Conservation (phyloP, 2,329 filamentous ascomycete species). For the Penicillium janthinellum region DNA sequence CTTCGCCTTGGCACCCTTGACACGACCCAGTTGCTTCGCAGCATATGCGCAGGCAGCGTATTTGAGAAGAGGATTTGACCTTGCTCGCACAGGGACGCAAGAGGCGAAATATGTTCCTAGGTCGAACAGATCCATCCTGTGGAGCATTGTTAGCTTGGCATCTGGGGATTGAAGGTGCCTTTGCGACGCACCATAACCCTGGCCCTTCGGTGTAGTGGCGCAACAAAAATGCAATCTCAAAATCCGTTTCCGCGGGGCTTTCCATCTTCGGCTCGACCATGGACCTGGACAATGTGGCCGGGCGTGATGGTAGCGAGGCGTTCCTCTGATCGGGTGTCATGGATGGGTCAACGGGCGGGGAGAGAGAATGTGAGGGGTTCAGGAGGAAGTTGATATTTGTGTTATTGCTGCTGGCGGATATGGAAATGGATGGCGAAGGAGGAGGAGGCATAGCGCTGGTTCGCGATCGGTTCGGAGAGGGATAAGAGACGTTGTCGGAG, state of each 20-base stretch:
- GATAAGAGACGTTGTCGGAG: conserved; percentile 30
- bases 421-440: conserved; percentile 47
- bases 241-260: conserved; percentile 47
- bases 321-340: conserved; percentile 34
- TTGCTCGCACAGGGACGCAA: conserved; percentile 61
- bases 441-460: conserved; percentile 36
- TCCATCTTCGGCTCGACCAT: conserved; percentile 29
- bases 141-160: conserved; percentile 12
- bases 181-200: conserved; percentile 55
- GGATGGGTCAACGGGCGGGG: conserved; percentile 49
- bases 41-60: conserved; percentile 62
- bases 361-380: conserved; percentile 49
- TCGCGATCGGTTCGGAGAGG: conserved; percentile 38
- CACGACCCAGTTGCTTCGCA: conserved; percentile 61
- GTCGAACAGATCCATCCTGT: conserved; percentile 50
- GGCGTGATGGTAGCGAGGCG: conserved; percentile 33
- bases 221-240: conserved; percentile 62
- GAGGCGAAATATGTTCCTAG: conserved; percentile 62
- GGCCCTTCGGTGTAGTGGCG: conserved; percentile 62
- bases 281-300: conserved; percentile 22
- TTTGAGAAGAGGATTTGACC: conserved; percentile 50
- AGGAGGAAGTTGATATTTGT: conserved; percentile 59
- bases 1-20: conserved; percentile 55
- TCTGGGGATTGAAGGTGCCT: neutral
- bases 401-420: conserved; percentile 41